Percentiles rank a stretch among this genome's conserved stretches.
These are phyloP conservation scores for Cercospora canescens DNA, from an alignment of 2,329 filamentous ascomycete species.

Conservation along the genomic window DNA sequence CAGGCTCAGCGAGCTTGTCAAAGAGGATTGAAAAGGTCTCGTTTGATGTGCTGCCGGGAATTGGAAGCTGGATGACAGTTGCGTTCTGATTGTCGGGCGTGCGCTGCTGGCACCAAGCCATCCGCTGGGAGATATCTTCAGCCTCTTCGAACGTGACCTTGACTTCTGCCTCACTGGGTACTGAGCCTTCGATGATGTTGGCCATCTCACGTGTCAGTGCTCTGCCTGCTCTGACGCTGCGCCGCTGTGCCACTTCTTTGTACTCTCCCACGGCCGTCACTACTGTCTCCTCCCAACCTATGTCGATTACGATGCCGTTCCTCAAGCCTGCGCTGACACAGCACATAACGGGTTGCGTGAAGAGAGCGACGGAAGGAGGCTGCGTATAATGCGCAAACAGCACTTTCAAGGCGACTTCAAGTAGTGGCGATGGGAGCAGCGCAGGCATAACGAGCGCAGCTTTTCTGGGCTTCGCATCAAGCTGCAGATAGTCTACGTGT, in stretches of 20 bases:
- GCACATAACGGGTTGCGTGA: slow-evolving; percentile 74
- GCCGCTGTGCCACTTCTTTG: slow-evolving; percentile 70
- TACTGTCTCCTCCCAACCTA: slow-evolving; percentile 89
- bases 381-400: slow-evolving; percentile 81
- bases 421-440: slow-evolving; percentile 71
- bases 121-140: slow-evolving; percentile 73
- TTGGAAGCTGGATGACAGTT: slow-evolving; percentile 29
- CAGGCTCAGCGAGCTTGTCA: slow-evolving; percentile 68
- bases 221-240: slow-evolving; percentile 74
- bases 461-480: slow-evolving; percentile 71
- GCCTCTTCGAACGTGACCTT: slow-evolving; percentile 67
- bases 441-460: slow-evolving; percentile 76
- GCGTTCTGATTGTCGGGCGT: slow-evolving; percentile 28
- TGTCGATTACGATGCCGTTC: slow-evolving; percentile 81
- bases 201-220: slow-evolving; percentile 69
- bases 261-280: slow-evolving; percentile 90
- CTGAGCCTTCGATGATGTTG: slow-evolving; percentile 55
- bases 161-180: slow-evolving; percentile 53
- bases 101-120: slow-evolving; percentile 68
- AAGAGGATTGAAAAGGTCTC: slow-evolving; percentile 61
- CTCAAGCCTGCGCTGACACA: slow-evolving; percentile 78
- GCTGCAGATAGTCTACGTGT: slow-evolving; percentile 71
- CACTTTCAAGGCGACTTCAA: slow-evolving; percentile 73
- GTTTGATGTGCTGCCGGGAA: slow-evolving; percentile 20
- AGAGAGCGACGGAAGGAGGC: slow-evolving; percentile 75